A percentile compares a stretch with the other conserved stretches of the same genome.
phyloP scores from a whole-genome alignment of 1,139 yeast genomes.

The Casaregolazyma lundiana region DNA sequence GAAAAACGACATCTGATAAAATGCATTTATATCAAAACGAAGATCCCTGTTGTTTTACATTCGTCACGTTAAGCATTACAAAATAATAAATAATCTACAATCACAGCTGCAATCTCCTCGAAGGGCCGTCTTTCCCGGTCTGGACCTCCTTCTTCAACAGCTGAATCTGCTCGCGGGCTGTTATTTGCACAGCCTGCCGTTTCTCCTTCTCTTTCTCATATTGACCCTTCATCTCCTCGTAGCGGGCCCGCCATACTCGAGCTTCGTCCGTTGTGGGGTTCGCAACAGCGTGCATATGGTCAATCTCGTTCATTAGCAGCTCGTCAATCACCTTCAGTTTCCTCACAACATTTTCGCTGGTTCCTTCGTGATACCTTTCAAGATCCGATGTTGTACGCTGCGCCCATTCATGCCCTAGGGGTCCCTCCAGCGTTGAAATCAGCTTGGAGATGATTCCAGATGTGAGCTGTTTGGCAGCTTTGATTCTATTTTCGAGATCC shows the following conservation, averaged over 20 bases:
- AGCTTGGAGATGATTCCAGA: conserved; percentile 2
- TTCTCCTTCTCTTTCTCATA: conserved; percentile 7
- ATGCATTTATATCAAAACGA: neutral
- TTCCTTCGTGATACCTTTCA: conserved; percentile 10
- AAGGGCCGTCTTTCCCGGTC: conserved; percentile 1
- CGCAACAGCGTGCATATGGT: neutral
- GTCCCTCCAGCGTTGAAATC: conserved; percentile 1
- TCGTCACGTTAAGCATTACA: neutral
- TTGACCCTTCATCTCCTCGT: conserved; percentile 5
- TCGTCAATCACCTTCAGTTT: conserved; percentile 5
- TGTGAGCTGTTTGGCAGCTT: conserved; percentile 6
- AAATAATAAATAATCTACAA: neutral
- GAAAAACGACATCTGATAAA: neutral
- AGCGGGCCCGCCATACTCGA: conserved; percentile 9
- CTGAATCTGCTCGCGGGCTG: conserved; percentile 2
- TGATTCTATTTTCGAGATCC: conserved; percentile 7
- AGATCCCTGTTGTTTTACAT: neutral
- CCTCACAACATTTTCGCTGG: conserved; percentile 1
- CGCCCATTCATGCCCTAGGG: conserved; percentile 9
- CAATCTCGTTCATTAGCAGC: conserved; percentile 1
- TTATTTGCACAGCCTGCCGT: conserved; percentile 2
- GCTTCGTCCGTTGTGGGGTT: conserved; percentile 8
- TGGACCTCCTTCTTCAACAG: neutral
- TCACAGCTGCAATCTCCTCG: neutral
- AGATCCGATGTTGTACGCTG: conserved; percentile 4